Percentiles rank a stretch among this genome's conserved stretches.
These are phyloP conservation scores for Ailanthus altissimus DNA, from an alignment of 345 rosid species.

Conservation along the genomic window DNA sequence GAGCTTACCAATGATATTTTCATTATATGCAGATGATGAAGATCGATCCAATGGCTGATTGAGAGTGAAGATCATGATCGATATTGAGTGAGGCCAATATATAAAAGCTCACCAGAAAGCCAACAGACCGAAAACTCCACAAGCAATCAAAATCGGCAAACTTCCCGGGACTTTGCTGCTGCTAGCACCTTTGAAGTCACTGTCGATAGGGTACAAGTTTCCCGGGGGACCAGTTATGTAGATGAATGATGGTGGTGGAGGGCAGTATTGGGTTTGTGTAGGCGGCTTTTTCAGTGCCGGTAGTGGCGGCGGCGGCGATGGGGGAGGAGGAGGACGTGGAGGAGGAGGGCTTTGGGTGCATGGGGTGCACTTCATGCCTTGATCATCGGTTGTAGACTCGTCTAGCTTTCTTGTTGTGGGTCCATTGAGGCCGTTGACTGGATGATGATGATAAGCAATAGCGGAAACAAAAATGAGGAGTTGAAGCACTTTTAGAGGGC, in stretches of 20 bases:
- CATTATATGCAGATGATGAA: neutral
- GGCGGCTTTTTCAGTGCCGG: constrained; percentile 47
- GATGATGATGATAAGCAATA: neutral
- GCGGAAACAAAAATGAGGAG: constrained; percentile 14
- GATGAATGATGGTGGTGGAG: constrained; percentile 38
- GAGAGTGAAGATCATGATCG: no score
- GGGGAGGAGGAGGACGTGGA: constrained; percentile 34
- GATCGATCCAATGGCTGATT: neutral
- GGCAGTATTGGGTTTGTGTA: constrained; percentile 33
- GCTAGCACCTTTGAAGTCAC: constrained; percentile 10
- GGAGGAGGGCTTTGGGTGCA: constrained; percentile 42
- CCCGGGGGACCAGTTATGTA: constrained; percentile 51
- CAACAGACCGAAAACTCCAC: constrained; percentile 36
- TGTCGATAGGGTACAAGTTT: constrained; percentile 42
- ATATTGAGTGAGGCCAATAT: no score
- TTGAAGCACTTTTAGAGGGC: neutral
- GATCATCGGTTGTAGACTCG: constrained; percentile 25
- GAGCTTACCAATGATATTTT: neutral
- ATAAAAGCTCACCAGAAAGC: constrained; percentile 7
- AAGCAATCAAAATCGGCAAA: constrained; percentile 27
- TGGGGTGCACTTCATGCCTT: constrained; percentile 39
- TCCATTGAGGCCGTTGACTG: constrained; percentile 17
- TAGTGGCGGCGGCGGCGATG: constrained; percentile 24
- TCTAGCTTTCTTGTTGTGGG: constrained; percentile 30
- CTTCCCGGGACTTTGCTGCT: neutral